Evolutionary conservation across 148 eudicot species (phyloP), one percentile per base, ranked within the genome.

Genomic region (Rhododendron simsii): DNA sequence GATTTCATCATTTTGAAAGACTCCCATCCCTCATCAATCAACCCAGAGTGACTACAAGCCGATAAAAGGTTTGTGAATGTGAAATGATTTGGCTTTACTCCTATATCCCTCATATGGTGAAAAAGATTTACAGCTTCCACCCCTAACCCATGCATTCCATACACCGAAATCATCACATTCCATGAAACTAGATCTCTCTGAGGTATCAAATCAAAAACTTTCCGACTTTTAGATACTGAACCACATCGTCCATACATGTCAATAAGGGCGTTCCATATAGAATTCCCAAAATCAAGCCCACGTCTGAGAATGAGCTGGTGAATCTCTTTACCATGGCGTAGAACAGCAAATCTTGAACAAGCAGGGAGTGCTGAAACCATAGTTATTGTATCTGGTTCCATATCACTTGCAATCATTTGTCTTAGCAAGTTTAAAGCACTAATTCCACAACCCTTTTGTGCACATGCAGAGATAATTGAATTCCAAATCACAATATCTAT

Each of bases 201-300:
- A 39, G 83, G 78, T 33, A 59, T 57, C 51, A 63, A 1, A 50
- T 85, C 47, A 79, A 85, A 85, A 0, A 85, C 26, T 59, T 30
- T 67, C 18, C 78, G 77, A 61, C 83, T 85, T 85, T 85, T 79
- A 26, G 47, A 12, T 28, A 85, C 80, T 6, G 83, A 45, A 59
- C 87, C 83, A 79, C 87, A 85, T 73, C 78, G 53, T 45, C 83
- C 87, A 79, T 85, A 85, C 87, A 85, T 85, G 41, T 85, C 83
- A 59, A 85, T 61, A 78, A 85, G 82, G 83, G 83, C 61, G 18
- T 85, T 85, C 23, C 59, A 85, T 78, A 85, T 41, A 45, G 80
- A 85, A 81, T 85, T 79, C 63, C 61, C 50, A 37, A 30, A 41
- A 26, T 79, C 15, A 13, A 85, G 78, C 45, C 87, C 78, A 45